Evolutionary conservation across 352 stramenopile genomes (phyloP), one percentile per base, ranked within the genome.

Genomic region (Globisporangium cylindrosporum): DNA sequence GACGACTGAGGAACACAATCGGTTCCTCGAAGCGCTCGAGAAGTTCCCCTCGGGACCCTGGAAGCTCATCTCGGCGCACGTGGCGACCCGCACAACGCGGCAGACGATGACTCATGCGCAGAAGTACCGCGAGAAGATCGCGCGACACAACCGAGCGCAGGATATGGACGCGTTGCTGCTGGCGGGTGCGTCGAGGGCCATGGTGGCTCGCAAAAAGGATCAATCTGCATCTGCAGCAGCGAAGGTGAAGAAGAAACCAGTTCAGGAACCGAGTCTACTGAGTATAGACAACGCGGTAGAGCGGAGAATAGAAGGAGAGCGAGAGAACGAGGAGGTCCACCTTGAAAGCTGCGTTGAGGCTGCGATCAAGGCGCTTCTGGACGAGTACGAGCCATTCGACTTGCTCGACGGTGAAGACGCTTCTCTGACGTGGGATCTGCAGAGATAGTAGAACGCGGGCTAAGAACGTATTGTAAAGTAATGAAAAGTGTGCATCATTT

Each of bases 61-160:
- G 70, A 78, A 71, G 24, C 46, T 64, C 49, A 76, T 82, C 25
- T 68, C 75, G 4, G 58, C 68, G 4, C 59, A 74, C 29, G 67
- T 82, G 14, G 73, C 62, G 2, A 78, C 67, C n/a, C 55, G 68
- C 54, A 77, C 67, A 29, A 64, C 73, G 1, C 59, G 73, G 1
- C 75, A 82, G 43, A 66, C 70, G 3, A 80, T 77, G 73, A 80
- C 73, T 0, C 76, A 82, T 49, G 73, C 76, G 14, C 76, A 82
- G 46, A 80, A 80, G 55, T 80, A 82, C 54, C 62, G 73, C 2
- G 62, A 82, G 65, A 73, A 72, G 49, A 77, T 77, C 59, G 67
- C 72, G 49, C 71, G 74, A 20, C 38, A 46, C 38, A 46, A 4
- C 38, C 38, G 38, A 46, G 38, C 14, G 14, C 38, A 46, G 14